Evolutionary conservation across 2,329 filamentous ascomycete species (phyloP).

Genomic region (Aspergillus sp.): DNA sequence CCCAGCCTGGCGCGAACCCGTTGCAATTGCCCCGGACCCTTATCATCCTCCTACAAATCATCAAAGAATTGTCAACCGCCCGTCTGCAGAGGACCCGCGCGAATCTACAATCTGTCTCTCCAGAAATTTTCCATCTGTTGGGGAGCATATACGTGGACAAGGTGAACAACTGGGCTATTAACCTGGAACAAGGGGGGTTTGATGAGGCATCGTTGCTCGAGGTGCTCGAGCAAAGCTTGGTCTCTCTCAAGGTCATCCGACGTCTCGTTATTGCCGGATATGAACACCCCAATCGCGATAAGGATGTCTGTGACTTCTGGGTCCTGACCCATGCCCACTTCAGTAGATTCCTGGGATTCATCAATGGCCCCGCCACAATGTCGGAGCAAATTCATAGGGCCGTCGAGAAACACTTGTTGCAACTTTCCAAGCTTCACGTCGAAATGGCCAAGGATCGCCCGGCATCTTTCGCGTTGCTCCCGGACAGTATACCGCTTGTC

Average conservation of each 20-base stretch:
- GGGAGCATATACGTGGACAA: conserved; percentile 76
- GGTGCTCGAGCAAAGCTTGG: conserved; percentile 73
- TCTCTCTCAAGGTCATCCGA: conserved; percentile 76
- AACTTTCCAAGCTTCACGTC: conserved; percentile 88
- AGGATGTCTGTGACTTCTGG: conserved; percentile 79
- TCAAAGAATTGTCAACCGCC: conserved; percentile 87
- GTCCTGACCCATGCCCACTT: conserved; percentile 74
- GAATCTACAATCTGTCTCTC: conserved; percentile 73
- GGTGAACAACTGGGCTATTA: conserved; percentile 67
- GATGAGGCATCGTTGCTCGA: conserved; percentile 62
- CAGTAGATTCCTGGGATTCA: conserved; percentile 69
- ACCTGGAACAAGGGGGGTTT: conserved; percentile 59
- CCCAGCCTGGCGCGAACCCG: conserved; percentile 56
- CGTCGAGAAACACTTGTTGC: conserved; percentile 82
- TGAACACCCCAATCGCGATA: conserved; percentile 77
- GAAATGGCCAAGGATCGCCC: conserved; percentile 80
- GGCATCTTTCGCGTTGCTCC: conserved; percentile 78
- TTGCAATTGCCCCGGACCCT: conserved; percentile 71
- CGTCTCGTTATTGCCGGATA: conserved; percentile 79
- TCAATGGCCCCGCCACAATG: conserved; percentile 60
- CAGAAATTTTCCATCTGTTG: conserved; percentile 80
- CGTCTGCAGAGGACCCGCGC: conserved; percentile 73
- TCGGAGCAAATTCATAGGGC: conserved; percentile 57
- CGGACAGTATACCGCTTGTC: conserved; percentile 74
- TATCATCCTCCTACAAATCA: conserved; percentile 76